These are phyloP conservation scores for Naganishia onofrii DNA, from an alignment of 768 basidiomycete species.

Conservation along the genomic window DNA sequence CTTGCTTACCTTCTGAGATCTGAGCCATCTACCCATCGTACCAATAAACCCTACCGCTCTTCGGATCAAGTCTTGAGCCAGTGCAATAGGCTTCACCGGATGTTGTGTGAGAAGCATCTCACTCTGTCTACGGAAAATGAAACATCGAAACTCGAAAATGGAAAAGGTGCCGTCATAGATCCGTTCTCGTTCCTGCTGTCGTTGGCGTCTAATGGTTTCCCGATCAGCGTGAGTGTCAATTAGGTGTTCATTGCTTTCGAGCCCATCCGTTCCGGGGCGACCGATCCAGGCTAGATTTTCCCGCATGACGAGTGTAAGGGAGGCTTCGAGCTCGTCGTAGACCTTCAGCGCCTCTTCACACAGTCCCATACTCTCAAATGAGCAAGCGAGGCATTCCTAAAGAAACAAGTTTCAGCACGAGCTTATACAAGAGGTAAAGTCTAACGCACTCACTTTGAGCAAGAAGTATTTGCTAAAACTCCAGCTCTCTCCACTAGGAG, in stretches of 20 bases:
- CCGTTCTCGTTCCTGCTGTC: slow-evolving; percentile 38
- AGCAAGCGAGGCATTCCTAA: slow-evolving; percentile 89
- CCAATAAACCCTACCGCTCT: slow-evolving; percentile 71
- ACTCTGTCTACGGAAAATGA: slow-evolving; percentile 13
- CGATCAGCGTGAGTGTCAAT: not conserved
- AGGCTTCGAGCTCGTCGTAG: slow-evolving; percentile 85
- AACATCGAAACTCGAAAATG: slow-evolving; percentile 22
- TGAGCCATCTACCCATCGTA: slow-evolving; percentile 70
- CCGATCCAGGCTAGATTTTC: slow-evolving; percentile 28
- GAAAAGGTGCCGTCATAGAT: slow-evolving; percentile 15
- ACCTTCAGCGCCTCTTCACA: slow-evolving; percentile 83
- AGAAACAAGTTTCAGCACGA: not conserved
- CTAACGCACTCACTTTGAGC: slow-evolving; percentile 66
- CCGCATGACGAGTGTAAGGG: slow-evolving; percentile 58
- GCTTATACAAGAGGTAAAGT: not conserved
- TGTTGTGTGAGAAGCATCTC: slow-evolving; percentile 2
- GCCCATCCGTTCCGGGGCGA: slow-evolving; percentile 4
- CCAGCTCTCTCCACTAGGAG: slow-evolving; percentile 65
- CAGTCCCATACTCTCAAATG: slow-evolving; percentile 84
- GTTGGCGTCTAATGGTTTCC: not conserved
- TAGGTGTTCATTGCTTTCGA: slow-evolving; percentile 17
- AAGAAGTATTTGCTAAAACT: slow-evolving; percentile 97
- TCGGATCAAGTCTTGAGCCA: slow-evolving; percentile 40
- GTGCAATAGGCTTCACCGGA: not conserved
- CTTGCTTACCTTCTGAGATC: slow-evolving; percentile 56